Evolutionary conservation across 2,329 filamentous ascomycete genomes (phyloP).

Genomic region (Knufia petricola): DNA sequence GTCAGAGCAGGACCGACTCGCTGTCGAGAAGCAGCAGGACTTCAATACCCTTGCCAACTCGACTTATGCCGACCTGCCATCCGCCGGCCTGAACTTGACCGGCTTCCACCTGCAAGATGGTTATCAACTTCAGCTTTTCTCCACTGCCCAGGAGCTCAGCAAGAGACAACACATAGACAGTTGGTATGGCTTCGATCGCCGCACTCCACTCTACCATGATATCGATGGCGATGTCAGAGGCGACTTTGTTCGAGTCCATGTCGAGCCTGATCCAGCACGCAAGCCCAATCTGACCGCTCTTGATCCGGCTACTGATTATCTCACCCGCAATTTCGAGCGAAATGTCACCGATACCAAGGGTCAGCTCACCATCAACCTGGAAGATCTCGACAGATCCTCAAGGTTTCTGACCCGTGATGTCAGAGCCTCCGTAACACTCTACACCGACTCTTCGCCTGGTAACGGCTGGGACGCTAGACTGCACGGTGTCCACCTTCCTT

Average conservation of each 20-base stretch:
- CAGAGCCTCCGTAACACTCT: slow-evolving; percentile 58
- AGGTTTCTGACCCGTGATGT: slow-evolving; percentile 36
- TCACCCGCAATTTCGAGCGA: slow-evolving; percentile 57
- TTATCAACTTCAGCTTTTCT: slow-evolving; percentile 67
- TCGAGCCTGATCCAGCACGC: slow-evolving; percentile 39
- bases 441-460: slow-evolving; percentile 59
- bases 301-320: slow-evolving; percentile 57
- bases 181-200: slow-evolving; percentile 34
- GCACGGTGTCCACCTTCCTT: slow-evolving; percentile 77
- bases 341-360: slow-evolving; percentile 71
- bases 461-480: slow-evolving; percentile 71
- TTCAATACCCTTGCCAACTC: slow-evolving; percentile 29
- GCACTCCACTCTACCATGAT: slow-evolving; percentile 60
- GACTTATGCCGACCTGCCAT: slow-evolving; percentile 44
- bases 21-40: slow-evolving; percentile 39
- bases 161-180: slow-evolving; percentile 45
- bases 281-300: slow-evolving; percentile 57
- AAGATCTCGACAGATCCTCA: slow-evolving; percentile 29
- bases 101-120: slow-evolving; percentile 66
- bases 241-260: slow-evolving; percentile 57
- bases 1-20: slow-evolving; percentile 10
- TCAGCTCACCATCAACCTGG: slow-evolving; percentile 54
- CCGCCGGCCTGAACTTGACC: slow-evolving; percentile 54
- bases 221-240: slow-evolving; percentile 67
- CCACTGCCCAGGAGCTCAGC: slow-evolving; percentile 14